phyloP scores from a whole-genome alignment of 2,329 filamentous ascomycete species.

The Sclerotiophoma versabilis region DNA sequence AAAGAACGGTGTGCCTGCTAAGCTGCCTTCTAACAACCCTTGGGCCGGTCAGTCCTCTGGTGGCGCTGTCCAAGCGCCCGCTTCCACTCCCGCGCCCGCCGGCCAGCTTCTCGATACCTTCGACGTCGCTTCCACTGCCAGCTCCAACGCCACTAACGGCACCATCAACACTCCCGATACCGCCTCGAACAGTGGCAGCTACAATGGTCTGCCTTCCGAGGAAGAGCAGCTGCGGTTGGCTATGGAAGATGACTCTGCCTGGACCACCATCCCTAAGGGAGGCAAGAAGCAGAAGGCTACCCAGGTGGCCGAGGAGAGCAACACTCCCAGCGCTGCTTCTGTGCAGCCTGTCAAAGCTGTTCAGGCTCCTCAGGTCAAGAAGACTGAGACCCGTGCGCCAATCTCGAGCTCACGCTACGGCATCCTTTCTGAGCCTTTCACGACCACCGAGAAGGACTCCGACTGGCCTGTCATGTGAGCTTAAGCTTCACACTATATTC shows the following conservation, averaged over 20 bases:
- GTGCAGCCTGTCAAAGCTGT: constrained; percentile 34
- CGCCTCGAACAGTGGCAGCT: constrained; percentile 44
- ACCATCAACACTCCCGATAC: constrained; percentile 50
- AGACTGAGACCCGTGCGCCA: constrained; percentile 38
- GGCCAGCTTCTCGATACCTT: constrained; percentile 59
- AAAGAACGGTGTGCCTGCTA: constrained; percentile 72
- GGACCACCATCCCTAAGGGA: constrained; percentile 65
- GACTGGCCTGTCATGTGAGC: constrained; percentile 52
- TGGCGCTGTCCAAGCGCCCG: constrained; percentile 31
- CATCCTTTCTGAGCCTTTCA: constrained; percentile 37
- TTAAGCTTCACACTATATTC: not conserved
- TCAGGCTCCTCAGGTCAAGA: constrained; percentile 24
- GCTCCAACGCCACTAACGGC: constrained; percentile 51
- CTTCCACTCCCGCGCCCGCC: constrained; percentile 27
- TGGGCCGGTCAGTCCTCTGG: constrained; percentile 56
- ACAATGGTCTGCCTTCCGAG: constrained; percentile 62
- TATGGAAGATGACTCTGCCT: constrained; percentile 60
- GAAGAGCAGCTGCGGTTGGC: constrained; percentile 66
- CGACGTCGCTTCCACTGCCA: constrained; percentile 53
- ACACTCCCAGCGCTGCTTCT: constrained; percentile 25
- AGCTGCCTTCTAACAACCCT: constrained; percentile 59
- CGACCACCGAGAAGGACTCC: constrained; percentile 42
- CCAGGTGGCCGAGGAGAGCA: constrained; percentile 52
- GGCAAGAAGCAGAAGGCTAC: constrained; percentile 62
- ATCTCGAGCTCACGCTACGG: constrained; percentile 36